Evolutionary conservation across 1,284 basidiomycete species (phyloP), one percentile per base, ranked within the genome.

Genomic region (Marasmius tenuissimus): DNA sequence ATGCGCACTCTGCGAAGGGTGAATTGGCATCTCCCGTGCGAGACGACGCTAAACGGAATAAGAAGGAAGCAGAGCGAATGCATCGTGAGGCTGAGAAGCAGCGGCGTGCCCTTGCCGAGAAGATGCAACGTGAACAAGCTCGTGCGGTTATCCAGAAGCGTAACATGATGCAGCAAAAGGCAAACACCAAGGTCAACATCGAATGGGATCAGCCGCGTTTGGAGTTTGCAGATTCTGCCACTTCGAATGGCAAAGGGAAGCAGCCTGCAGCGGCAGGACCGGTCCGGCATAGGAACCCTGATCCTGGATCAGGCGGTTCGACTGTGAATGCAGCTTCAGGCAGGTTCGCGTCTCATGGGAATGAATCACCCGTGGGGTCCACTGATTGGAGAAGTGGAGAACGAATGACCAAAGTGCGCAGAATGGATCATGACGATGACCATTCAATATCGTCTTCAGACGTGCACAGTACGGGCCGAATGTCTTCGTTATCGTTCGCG

Each of bases 131-230:
- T 69, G 96, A 98, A 69, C 91, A 97, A 69, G 94, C 97, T 6
- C 86, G 97, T 57, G 96, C 95, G 42, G 97, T 98, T 73, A 92
- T 98, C 88, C 88, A 91, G 72, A 98, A 98, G 80, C 92, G 94
- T 71, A 88, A 85, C 62, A 85, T 88, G 67, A 81, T 94, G 71
- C 78, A 85, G 68, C 84, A 87, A 66, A 81, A 80, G 35, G 78
- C 77, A 59, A 75, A 82, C 58, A 83, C 87, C 65, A 74, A 88
- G 87, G 81, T 69, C 77, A 59, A 69, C 75, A 57, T 71, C 35
- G 72, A 65, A n/a, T 65, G 66, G 59, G 72, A 70, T 62, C 71
- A 71, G 58, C 79, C 78, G 58, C 75, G 75, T 34, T 66, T 51
- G 33, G 51, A 48, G 9, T 35, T 75, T 33, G 76, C 78, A 37